A percentile compares a stretch with the other conserved stretches of the same genome.
Evolutionary conservation across 305 asterid species (phyloP).

Genomic region (Fraxinus angustifolia): DNA sequence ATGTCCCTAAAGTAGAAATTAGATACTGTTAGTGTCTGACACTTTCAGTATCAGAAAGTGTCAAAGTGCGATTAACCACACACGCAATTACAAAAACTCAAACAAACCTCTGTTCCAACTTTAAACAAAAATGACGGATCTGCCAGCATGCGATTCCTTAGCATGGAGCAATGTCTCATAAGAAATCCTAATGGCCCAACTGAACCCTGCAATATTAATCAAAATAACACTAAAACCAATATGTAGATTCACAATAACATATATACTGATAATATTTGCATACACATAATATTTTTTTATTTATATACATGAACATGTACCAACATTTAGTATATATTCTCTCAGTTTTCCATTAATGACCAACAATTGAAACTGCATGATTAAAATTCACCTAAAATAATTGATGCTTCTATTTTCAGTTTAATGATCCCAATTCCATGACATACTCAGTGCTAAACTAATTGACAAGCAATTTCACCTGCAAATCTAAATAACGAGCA

Average conservation of each 20-base stretch:
- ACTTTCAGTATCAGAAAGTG: neutral
- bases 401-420: neutral
- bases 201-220: conserved; percentile 54
- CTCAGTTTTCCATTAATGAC: neutral
- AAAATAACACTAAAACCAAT: conserved; percentile 13
- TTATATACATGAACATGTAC: neutral
- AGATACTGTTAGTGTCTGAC: neutral
- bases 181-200: conserved; percentile 71
- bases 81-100: conserved; percentile 4
- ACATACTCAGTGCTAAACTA: neutral
- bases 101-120: conserved; percentile 83
- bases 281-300: neutral
- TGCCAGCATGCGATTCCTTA: conserved; percentile 81
- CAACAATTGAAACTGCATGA: neutral
- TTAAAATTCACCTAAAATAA: neutral
- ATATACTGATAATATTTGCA: neutral
- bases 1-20: neutral
- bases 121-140: conserved; percentile 88
- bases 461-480: conserved; percentile 45
- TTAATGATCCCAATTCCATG: neutral
- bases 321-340: neutral
- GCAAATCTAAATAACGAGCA: conserved; percentile 68
- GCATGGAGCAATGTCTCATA: conserved; percentile 70
- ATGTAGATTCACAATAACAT: neutral
- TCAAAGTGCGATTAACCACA: neutral